Base-by-base conservation (phyloP, 345 rosid species). In the Acer campestre region DNA sequence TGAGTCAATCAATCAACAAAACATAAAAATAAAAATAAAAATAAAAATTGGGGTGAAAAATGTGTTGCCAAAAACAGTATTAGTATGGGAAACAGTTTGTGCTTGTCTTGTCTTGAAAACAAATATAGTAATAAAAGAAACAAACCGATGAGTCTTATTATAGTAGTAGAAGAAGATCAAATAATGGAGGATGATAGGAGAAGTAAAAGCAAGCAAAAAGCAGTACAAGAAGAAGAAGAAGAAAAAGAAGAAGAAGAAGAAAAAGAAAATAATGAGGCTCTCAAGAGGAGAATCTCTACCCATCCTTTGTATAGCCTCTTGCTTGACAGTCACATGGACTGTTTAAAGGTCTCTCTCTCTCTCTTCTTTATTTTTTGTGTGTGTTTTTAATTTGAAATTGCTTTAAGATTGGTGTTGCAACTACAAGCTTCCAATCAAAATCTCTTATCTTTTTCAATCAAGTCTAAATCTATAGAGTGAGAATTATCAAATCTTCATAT, bases 271-370 rank as follows among this genome's bases (percentile, higher is more conserved):
- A 68, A 46, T 10, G 82, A 83, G 66, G 70, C 38, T 18, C 87
- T 89, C 31, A 87, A 87, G 86, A 84, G 75, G 78, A 87, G 77
- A 81, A 87, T 89, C 74, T 84, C 88, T 13, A 61, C 38, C 56
- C 93, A 89, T 77, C 93, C 90, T 27, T 79, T 89, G 80, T 87
- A 84, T 69, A 87, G 75, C 7, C 76, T 81, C 22, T 82, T 89
- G 59, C 81, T 89, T 67, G 40, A 83, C 77, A 64, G 76, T 74
- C 93, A 89, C 68, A 77, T 86, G 71, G 75, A 86, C 80, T 89
- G 93, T 72, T 83, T 89, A 79, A 82, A 86, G 88, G 93, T 89
- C 18, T 58, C 58, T 75, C 73, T 67, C 49, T 23, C 49, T 53
- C 44, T 44, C 80, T 53, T 16, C 14, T 4, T 4, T 35, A 4